Percentiles rank a stretch among this genome's conserved stretches.
These are phyloP conservation scores for Cairneyella variabilis DNA, from an alignment of 495 filamentous ascomycete genomes.

Conservation along the genomic window DNA sequence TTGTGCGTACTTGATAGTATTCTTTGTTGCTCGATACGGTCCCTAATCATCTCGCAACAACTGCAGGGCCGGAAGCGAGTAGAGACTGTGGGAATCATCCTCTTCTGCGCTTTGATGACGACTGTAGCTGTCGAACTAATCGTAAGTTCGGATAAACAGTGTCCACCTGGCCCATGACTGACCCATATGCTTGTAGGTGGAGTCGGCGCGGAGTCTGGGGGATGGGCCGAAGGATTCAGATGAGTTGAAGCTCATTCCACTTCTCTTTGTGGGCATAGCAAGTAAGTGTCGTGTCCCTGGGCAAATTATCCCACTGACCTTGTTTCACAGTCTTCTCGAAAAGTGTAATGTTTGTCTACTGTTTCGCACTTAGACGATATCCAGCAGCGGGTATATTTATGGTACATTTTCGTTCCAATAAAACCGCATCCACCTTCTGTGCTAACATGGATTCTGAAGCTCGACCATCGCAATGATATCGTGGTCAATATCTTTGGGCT, in stretches of 20 bases:
- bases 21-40: neutral
- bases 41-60: slow-evolving; percentile 15
- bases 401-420: slow-evolving; percentile 22
- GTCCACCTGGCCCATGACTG: neutral
- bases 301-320: neutral
- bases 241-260: slow-evolving; percentile 43
- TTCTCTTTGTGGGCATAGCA: slow-evolving; percentile 48
- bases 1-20: slow-evolving; percentile 30
- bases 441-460: neutral
- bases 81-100: slow-evolving; percentile 54
- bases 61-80: slow-evolving; percentile 48
- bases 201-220: slow-evolving; percentile 44
- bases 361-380: slow-evolving; percentile 45
- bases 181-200: slow-evolving; percentile 30
- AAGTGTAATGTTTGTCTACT: slow-evolving; percentile 47
- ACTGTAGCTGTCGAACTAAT: slow-evolving; percentile 52
- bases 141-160: slow-evolving; percentile 26
- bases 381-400: slow-evolving; percentile 53
- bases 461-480: slow-evolving; percentile 54
- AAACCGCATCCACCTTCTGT: too few species aligned
- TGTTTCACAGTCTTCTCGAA: slow-evolving; percentile 39
- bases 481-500: slow-evolving; percentile 51
- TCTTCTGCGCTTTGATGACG: slow-evolving; percentile 56
- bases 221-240: slow-evolving; percentile 34
- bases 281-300: slow-evolving; percentile 32